Evolutionary conservation across 192 early-diverging fungal genomes (phyloP).

Genomic region (Coemansia sp.): DNA sequence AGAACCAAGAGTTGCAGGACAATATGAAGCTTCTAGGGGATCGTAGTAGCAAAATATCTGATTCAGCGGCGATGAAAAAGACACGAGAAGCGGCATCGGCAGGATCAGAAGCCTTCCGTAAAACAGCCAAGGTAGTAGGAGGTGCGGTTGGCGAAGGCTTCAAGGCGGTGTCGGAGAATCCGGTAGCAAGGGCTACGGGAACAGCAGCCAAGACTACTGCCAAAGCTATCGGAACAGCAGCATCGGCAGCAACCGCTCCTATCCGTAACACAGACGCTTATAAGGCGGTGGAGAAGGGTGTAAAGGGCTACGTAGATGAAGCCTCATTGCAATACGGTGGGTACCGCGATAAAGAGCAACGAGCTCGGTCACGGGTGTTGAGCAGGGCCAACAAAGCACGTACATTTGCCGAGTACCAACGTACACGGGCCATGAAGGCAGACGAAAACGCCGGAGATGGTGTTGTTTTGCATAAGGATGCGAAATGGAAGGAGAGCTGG

Average conservation of each 20-base stretch:
- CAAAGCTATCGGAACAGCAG: constrained; percentile 61
- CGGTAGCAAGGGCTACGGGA: constrained; percentile 76
- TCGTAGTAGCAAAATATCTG: constrained; percentile 73
- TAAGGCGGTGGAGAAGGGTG: constrained; percentile 60
- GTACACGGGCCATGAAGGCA: constrained; percentile 34
- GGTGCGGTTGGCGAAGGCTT: constrained; percentile 60
- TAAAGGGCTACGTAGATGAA: constrained; percentile 71
- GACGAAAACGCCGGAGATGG: constrained; percentile 66
- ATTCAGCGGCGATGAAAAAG: constrained; percentile 83
- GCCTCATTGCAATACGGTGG: constrained; percentile 69
- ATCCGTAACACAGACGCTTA: constrained; percentile 66
- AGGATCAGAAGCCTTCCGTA: constrained; percentile 61
- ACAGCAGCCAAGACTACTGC: constrained; percentile 66
- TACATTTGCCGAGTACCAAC: constrained; percentile 55
- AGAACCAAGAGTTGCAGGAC: constrained; percentile 90
- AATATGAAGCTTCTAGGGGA: constrained; percentile 89
- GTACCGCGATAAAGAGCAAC: constrained; percentile 72
- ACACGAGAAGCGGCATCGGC: constrained; percentile 69
- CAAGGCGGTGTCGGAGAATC: constrained; percentile 67
- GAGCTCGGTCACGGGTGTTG: constrained; percentile 39
- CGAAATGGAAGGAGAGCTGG: constrained; percentile 88
- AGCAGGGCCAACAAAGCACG: constrained; percentile 45
- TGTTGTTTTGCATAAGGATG: constrained; percentile 83
- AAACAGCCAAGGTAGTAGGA: constrained; percentile 72
- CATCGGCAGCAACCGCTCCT: constrained; percentile 65